Evolutionary conservation across 257 asterid species (phyloP), one percentile per base, ranked within the genome.

Genomic region (Ophiorrhiza pumila): DNA sequence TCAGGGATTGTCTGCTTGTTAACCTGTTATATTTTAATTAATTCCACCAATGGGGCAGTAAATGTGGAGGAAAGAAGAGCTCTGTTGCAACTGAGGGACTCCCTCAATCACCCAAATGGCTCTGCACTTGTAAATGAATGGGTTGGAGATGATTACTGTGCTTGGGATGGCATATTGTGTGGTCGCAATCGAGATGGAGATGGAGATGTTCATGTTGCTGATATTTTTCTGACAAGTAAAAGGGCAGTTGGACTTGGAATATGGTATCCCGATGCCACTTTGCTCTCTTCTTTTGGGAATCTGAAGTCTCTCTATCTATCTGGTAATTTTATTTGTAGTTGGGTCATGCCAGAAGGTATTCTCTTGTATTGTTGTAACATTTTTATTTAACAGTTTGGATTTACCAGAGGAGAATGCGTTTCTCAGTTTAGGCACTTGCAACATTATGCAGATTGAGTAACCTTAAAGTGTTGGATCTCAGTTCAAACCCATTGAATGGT

Each of bases 381-480:
- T 7, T 65, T 42, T 14, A 4, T 23, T 31, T 47, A 2, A 25
- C 0, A 7, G n/a, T 43, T 22, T 64, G n/a, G 39, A 65, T 65
- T 41, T 27, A 9, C 22, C 50, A 45, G 71, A 22, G 42, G 25
- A 31, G 15, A 66, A 23, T 43, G 41, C 27, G 34, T 29, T 27
- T 66, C 55, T 31, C 18, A 66, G 71, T 66, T 32, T 66, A 45
- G 17, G 71, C 15, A 8, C 53, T 74, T 74, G 69, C 74, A 75
- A 74, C 69, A 75, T 10, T 75, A 46, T 75, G 79, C 79, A 75
- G 45, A 58, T 67, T 75, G 14, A n/a, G 12, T 35, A 67, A 58
- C 39, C 74, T 75, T 39, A 75, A 46, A 56, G 59, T 45, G 43
- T 68, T 75, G 79, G 79, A 68, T 57, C 79, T 75, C 41, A 64